Base-by-base conservation (phyloP, 257 asterid genomes). In the Knoxia roxburghii region DNA sequence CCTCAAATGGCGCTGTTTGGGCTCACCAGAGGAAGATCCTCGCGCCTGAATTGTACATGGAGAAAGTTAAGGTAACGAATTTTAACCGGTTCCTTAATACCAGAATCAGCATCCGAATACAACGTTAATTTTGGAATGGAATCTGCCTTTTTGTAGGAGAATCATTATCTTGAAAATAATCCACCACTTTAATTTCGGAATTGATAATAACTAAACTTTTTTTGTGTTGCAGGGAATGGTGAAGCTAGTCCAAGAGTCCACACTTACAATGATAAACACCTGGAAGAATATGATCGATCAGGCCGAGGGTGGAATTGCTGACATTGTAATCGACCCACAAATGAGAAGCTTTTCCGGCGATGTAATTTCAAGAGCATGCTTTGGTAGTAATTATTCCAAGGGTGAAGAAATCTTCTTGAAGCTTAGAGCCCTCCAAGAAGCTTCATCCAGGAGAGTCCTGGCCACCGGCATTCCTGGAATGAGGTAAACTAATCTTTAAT, bases 341-440 rank as follows among this genome's bases (percentile, higher is more conserved):
- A 24, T 83, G 78, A 75, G 85, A 61, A 80, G 83, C 21, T 77
- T 83, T 50, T 83, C 87, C 1, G 85, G 81, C 50, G 83, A 83
- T 65, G 81, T 83, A 0, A 83, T 83, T 64, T 77, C 87, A 29
- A 75, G 76, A 67, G 87, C 85, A 26, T 82, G 87, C 71, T 82
- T 82, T 80, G 87, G 87, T 1, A 82, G 85, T 68, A 79, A 61
- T 61, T 82, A 72, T 58, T 59, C 78, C 13, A 75, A 68, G 61
- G 87, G 85, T 35, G 73, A 83, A 70, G 78, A 75, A 29, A 80
- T 83, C 7, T 83, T 83, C 78, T 48, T 48, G 29, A 80, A 54
- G 45, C 83, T 83, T 13, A 69, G 80, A 71, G 77, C 73, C 51
- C 81, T 83, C 46, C 85, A 75, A 60, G 72, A 80, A 41, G 50